Percentiles rank a stretch among this genome's conserved stretches.
phyloP scores from a whole-genome alignment of 2,329 filamentous ascomycete genomes.

The Eutypella sp. region DNA sequence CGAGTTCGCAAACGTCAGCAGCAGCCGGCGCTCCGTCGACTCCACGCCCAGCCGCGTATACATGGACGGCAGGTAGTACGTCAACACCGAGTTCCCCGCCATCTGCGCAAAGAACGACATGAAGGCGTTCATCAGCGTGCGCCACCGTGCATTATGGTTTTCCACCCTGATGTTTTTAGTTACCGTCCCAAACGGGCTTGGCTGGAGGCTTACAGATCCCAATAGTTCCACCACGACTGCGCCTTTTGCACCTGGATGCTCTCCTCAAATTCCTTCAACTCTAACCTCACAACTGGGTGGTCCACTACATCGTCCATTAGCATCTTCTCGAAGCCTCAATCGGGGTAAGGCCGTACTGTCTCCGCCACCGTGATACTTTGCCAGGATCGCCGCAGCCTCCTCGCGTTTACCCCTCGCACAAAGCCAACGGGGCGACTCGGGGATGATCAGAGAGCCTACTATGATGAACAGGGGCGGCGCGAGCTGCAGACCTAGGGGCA shows the following conservation, averaged over 20 bases:
- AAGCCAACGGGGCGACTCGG: constrained; percentile 39
- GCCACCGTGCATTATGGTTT: constrained; percentile 16
- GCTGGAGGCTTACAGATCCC: constrained; percentile 12
- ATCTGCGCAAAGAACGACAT: constrained; percentile 6
- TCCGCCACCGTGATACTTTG: constrained; percentile 28
- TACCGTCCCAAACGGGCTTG: not conserved
- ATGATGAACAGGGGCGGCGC: constrained; percentile 33
- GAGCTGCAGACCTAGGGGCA: constrained; percentile 34
- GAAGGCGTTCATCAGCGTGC: constrained; percentile 11
- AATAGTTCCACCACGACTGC: constrained; percentile 22
- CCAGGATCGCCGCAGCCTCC: constrained; percentile 30
- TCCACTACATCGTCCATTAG: constrained; percentile 3
- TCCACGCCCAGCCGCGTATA: constrained; percentile 9
- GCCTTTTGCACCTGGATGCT: constrained; percentile 27
- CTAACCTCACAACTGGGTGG: constrained; percentile 33
- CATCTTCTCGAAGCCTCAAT: not conserved
- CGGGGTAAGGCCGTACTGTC: constrained; percentile 9
- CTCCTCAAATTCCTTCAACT: constrained; percentile 34
- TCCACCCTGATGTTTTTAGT: constrained; percentile 7
- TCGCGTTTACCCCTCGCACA: constrained; percentile 33
- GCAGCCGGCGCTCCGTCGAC: constrained; percentile 10
- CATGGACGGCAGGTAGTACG: constrained; percentile 13
- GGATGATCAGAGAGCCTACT: constrained; percentile 29
- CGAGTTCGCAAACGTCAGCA: constrained; percentile 4
- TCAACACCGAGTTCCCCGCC: constrained; percentile 5